Evolutionary conservation across 208 protist genomes (phyloP).

Genomic region (Trypanosoma avium): DNA sequence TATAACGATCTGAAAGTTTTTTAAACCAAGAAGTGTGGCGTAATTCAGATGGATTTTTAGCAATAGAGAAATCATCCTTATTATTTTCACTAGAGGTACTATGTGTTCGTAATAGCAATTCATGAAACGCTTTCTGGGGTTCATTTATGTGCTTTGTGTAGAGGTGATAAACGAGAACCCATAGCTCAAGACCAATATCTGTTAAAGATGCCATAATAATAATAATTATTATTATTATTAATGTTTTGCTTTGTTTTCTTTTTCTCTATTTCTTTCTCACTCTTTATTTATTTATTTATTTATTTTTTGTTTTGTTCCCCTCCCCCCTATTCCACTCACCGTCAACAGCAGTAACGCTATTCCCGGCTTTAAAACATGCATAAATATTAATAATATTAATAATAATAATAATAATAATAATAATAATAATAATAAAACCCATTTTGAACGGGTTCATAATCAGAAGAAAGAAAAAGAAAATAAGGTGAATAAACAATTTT

Average conservation of each 20-base stretch:
- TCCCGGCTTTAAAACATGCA: too few relatives aligned
- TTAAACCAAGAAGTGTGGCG: conserved; percentile 48
- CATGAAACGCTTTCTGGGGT: conserved; percentile 30
- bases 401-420: background rate
- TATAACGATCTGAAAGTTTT: conserved; percentile 43
- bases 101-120: conserved; percentile 55
- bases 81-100: background rate
- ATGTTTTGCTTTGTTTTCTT: background rate
- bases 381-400: background rate
- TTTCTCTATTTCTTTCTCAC: background rate
- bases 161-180: conserved; percentile 65
- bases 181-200: conserved; percentile 71
- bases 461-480: conserved; percentile 7
- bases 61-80: background rate
- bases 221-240: too few relatives aligned
- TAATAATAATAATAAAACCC: background rate
- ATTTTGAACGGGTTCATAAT: background rate
- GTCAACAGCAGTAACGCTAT: too few relatives aligned
- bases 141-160: conserved; percentile 35
- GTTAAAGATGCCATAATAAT: background rate
- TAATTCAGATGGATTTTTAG: conserved; percentile 20
- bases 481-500: background rate
- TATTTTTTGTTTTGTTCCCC: too few relatives aligned
- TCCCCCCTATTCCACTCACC: too few relatives aligned
- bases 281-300: background rate